Base-by-base conservation (phyloP, 129 eudicot species). In the Lonicera japonica region DNA sequence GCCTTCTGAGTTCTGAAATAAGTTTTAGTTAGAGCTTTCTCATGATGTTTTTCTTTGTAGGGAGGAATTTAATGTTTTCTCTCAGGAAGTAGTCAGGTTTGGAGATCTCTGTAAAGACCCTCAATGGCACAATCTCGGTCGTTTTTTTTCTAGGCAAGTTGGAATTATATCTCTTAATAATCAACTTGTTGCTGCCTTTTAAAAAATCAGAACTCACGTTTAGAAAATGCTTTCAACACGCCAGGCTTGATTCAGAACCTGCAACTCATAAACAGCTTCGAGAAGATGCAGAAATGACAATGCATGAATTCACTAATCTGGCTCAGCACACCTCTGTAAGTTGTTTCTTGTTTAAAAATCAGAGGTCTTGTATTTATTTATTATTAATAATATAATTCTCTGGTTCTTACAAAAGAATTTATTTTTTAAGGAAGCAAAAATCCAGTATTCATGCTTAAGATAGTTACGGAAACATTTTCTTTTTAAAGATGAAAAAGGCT, bases 291-390 rank as follows among this genome's bases (percentile, higher is more conserved):
- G 86, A 87, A 63, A 68, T 70, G 67, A 84, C 83, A 29, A 92
- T 92, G 96, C 81, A 80, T 68, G 95, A 84, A 47, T 70, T 87
- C 57, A 82, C 83, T 23, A 66, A 73, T 62, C 80, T 87, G 66
- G 95, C 98, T 64, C 96, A 87, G 72, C 61, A 87, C 58, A 92
- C 98, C 69, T 84, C 86, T 11, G 98, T 92, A 84, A 78, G 98
- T 75, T 45, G 15, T 15, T 22, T 20, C 41, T 19, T 41, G 22
- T 16, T 22, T 38, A 38, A n/a, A n/a, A n/a, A n/a, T n/a, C n/a
- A n/a, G n/a, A n/a, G n/a, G n/a, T n/a, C n/a, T n/a, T n/a, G n/a
- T n/a, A n/a, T n/a, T n/a, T n/a, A n/a, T n/a, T n/a, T n/a, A n/a
- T n/a, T n/a, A n/a, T n/a, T n/a, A n/a, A n/a, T n/a, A n/a, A n/a